Evolutionary conservation across 1,284 basidiomycete species (phyloP), one percentile per base, ranked within the genome.

Genomic region (Ceratobasidium sp.): DNA sequence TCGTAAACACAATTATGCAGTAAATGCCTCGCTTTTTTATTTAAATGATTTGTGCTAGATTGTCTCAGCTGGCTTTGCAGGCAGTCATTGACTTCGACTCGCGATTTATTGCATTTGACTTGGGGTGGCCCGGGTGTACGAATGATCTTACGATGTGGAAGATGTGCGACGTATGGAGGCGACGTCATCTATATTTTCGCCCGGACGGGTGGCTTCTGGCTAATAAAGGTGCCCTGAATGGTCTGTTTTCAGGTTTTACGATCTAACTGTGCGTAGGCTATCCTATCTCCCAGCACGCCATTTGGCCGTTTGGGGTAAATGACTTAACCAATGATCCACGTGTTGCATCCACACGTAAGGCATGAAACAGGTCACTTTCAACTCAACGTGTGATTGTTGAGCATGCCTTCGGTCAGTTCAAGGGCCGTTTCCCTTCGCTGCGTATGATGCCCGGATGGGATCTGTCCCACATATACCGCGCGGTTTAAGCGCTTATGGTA

Each of bases 121-220:
- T 83, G 23, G 83, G 83, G 1, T 84, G 83, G 83, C 83, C 83
- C n/a, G 83, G 82, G 0, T 81, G 81, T 64, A 81, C 83, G 0
- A 67, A 80, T n/a, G 82, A 84, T 78, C 77, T 78, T 15, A 81
- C 67, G 26, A 80, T 84, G 9, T 84, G 81, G 74, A 81, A 80
- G 70, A 76, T 81, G n/a, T 83, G 82, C 0, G 59, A 82, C 38
- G 28, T 84, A 9, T 84, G 83, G 82, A 77, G 68, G 59, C 74
- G 81, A 38, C 81, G 82, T 1, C 46, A 80, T 40, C 2, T 64
- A 9, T 82, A 82, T 66, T 83, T 83, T 66, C 44, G 67, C 26
- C n/a, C 70, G 3, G 77, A 80, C 23, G 75, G 83, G 52, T 84
- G 83, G 68, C 80, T 84, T 46, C 68, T 84, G 2, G 83, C 80